A percentile compares a stretch with the other conserved stretches of the same genome.
Conservation (phyloP, 2,329 filamentous ascomycete species). For the Aureobasidium subglaciale region DNA sequence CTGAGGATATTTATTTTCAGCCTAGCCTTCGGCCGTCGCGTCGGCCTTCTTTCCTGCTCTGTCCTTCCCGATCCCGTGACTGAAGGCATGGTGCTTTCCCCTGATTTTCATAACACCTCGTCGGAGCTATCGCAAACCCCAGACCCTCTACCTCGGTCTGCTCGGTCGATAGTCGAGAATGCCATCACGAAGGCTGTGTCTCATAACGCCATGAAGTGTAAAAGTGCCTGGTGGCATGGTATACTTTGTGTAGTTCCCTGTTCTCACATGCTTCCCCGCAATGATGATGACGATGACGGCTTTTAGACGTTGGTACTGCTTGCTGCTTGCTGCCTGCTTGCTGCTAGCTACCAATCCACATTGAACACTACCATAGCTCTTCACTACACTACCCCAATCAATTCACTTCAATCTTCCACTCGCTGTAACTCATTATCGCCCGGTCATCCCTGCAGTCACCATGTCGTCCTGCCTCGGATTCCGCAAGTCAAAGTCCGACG, state of each 20-base stretch:
- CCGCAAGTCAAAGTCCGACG: conserved; percentile 45
- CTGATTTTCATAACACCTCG: neutral
- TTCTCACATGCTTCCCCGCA: conserved; percentile 13
- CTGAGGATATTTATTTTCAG: neutral
- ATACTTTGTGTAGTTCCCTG: neutral
- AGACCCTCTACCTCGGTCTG: neutral
- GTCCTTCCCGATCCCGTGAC: too few species aligned
- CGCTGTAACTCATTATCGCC: neutral
- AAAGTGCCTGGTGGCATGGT: neutral
- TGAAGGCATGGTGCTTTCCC: neutral
- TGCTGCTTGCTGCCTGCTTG: neutral
- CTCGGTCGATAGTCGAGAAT: neutral
- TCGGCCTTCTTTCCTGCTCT: neutral
- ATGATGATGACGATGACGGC: conserved; percentile 2
- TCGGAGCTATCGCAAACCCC: too few species aligned
- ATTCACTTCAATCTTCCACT: neutral
- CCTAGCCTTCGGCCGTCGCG: neutral
- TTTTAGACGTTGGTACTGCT: neutral
- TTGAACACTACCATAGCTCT: neutral
- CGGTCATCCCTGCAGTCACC: conserved; percentile 16
- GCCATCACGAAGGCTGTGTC: neutral
- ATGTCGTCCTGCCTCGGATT: conserved; percentile 62
- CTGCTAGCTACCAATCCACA: neutral
- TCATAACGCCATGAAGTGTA: neutral
- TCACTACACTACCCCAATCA: neutral